Base-by-base conservation (phyloP, 441 rosid genomes). In the Bocquillonia castaneifolia region DNA sequence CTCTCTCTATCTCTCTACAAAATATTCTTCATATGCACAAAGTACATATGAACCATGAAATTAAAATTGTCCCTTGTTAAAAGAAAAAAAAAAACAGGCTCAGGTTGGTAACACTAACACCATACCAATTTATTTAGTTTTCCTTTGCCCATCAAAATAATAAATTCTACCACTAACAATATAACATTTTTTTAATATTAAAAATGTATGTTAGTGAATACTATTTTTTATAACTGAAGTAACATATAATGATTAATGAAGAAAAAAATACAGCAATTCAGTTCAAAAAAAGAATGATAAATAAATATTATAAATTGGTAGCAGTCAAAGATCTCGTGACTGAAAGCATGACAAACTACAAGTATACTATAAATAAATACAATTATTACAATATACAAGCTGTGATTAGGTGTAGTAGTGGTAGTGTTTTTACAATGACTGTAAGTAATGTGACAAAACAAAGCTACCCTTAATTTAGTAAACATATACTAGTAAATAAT, bases 1-100 rank as follows among this genome's bases (percentile, higher is more conserved):
- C n/a, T n/a, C n/a, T n/a, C n/a, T n/a, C n/a, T n/a, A n/a, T n/a
- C n/a, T n/a, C n/a, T n/a, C n/a, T n/a, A n/a, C n/a, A n/a, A n/a
- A n/a, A n/a, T n/a, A n/a, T n/a, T n/a, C n/a, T 36, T 10, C 10
- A 61, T 23, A 32, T 29, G n/a, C 51, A 40, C 51, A 7, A 42
- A 40, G 48, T 59, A 59, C 48, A 40, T 59, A 39, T 20, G 14
- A 39, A 59, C 28, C 36, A 3, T 2, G 5, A n/a, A n/a, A n/a
- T n/a, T n/a, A n/a, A n/a, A 40, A n/a, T 8, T 63, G 53, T 63
- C 48, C 45, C 39, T 45, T 63, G 53, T 63, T 44, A 44, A 31
- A 63, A 63, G 18, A n/a, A n/a, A n/a, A n/a, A n/a, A n/a, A n/a
- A n/a, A n/a, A n/a, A n/a, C n/a, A n/a, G n/a, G n/a, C n/a, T 25